Percentiles rank a stretch among this genome's conserved stretches.
phyloP scores from a whole-genome alignment of 352 stramenopile genomes.

The Globisporangium uncinulatum region DNA sequence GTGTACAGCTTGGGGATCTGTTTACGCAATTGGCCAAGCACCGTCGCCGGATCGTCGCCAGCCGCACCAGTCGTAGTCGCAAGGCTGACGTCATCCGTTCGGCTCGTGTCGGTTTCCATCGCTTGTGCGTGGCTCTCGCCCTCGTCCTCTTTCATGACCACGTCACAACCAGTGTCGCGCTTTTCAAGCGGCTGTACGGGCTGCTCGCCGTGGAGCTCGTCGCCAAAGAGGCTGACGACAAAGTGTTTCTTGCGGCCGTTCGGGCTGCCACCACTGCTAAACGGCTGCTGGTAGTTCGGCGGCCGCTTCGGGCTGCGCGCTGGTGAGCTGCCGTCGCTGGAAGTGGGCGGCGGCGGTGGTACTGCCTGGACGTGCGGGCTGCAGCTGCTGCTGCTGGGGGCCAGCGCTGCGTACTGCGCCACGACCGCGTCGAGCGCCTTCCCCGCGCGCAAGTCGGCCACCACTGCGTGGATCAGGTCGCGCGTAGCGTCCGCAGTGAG shows the following conservation, averaged over 20 bases:
- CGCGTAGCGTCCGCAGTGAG: conserved; percentile 83
- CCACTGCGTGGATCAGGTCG: conserved; percentile 80
- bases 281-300: conserved; percentile 76
- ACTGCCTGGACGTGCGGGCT: neutral
- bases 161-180: conserved; percentile 5
- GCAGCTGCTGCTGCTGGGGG: neutral
- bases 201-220: conserved; percentile 50
- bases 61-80: neutral
- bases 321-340: conserved; percentile 18
- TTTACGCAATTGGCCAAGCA: conserved; percentile 11
- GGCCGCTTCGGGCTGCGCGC: conserved; percentile 75
- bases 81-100: conserved; percentile 1
- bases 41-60: neutral
- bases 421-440: conserved; percentile 53
- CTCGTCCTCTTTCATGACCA: conserved; percentile 29
- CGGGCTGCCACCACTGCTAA: conserved; percentile 26
- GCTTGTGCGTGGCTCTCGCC: conserved; percentile 11
- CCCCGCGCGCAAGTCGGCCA: conserved; percentile 69
- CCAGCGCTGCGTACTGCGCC: conserved; percentile 15
- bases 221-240: conserved; percentile 70
- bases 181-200: conserved; percentile 4
- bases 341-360: neutral
- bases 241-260: conserved; percentile 57
- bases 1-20: conserved; percentile 72
- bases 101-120: conserved; percentile 25